Conservation (phyloP, 164 flowering plant genomes). For the Chloranthus sessilifolius region DNA sequence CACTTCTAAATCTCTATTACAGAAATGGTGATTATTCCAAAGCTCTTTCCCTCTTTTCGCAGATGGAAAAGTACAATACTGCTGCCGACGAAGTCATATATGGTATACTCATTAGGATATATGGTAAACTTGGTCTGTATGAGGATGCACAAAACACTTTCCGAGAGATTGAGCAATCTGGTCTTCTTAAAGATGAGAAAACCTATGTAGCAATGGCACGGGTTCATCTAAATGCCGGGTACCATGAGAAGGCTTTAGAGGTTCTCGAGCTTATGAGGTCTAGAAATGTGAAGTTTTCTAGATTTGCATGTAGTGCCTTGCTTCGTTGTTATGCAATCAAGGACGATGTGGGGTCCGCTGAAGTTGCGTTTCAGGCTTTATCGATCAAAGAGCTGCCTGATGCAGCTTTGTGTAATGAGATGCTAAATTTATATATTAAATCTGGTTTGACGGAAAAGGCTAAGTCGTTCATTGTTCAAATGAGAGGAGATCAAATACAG, state of each 20-base stretch:
- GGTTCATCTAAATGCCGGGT: constrained; percentile 60
- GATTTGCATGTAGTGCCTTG: constrained; percentile 55
- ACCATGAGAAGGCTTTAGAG: constrained; percentile 51
- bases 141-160: constrained; percentile 79
- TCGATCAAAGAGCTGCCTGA: constrained; percentile 64
- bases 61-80: constrained; percentile 60
- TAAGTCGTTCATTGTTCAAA: constrained; percentile 41
- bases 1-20: constrained; percentile 66
- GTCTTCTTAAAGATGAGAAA: constrained; percentile 67
- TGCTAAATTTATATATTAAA: constrained; percentile 66
- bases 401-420: constrained; percentile 51
- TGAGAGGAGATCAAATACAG: constrained; percentile 46
- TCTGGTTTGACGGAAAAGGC: constrained; percentile 56
- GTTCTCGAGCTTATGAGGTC: constrained; percentile 61
- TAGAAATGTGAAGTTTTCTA: constrained; percentile 58
- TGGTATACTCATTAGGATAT: constrained; percentile 81
- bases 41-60: constrained; percentile 74
- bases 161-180: constrained; percentile 51
- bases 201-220: constrained; percentile 90
- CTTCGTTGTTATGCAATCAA: constrained; percentile 62
- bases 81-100: constrained; percentile 84
- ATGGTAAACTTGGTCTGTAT: constrained; percentile 88
- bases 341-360: constrained; percentile 64
- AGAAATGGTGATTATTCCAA: constrained; percentile 66
- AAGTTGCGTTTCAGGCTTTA: constrained; percentile 58